Base-by-base conservation (phyloP, 257 asterid species). In the Nicotiana tomentosiformis region DNA sequence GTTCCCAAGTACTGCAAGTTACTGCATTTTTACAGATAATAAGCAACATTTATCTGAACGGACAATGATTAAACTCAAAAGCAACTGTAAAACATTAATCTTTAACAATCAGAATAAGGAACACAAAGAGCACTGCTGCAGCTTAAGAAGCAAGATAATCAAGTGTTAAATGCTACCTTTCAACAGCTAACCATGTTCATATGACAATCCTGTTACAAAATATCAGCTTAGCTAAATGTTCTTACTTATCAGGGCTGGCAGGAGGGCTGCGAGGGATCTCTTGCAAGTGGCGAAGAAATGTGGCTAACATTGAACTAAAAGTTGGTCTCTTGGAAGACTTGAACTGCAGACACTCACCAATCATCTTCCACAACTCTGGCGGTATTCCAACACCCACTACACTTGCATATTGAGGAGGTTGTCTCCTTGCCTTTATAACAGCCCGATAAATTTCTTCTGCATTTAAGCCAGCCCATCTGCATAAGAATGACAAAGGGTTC, bases 301-400 rank as follows among this genome's bases (percentile, higher is more conserved):
- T 92, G 80, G 91, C 89, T 82, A 93, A 86, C 98, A 96, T 96
- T 57, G 98, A 91, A 89, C 90, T 94, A 88, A 96, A 96, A 84
- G 98, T 89, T 68, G 99, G 99, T 82, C 99, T 92, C 87, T 76
- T 91, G 69, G 98, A 91, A 66, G 94, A 91, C 90, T 91, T 94
- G 91, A 90, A 90, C 87, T 96, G 99, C 88, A 96, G 90, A 89
- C 99, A 96, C 87, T 96, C 99, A 84, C 99, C 99, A 91, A 96
- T 93, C 98, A 96, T 94, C 91, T 92, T 96, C 99, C 99, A 96
- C 90, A 96, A 84, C 83, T 96, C 98, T 87, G 95, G 90, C 7
- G 99, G 99, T 85, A 96, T 94, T 82, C 99, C 99, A 81, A 94
- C 98, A 77, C 99, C 99, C 46, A 94, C 98, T 46, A 96, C 99